Base-by-base conservation (phyloP, 2,329 filamentous ascomycete genomes). In the Colletotrichum nymphaeae region DNA sequence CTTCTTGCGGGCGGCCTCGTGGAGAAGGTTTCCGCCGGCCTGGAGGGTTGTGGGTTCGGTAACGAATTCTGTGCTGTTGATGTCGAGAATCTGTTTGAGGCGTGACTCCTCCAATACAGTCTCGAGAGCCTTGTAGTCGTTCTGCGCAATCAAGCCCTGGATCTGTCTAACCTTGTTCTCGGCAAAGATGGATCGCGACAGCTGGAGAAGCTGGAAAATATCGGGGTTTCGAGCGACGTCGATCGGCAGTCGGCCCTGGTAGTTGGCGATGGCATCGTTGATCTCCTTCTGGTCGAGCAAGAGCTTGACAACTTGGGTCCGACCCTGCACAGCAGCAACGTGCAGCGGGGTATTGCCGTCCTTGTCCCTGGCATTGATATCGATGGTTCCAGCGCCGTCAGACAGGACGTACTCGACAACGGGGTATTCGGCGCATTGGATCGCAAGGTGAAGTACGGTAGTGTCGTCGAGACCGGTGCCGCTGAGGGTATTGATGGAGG, bases 341-440 rank as follows among this genome's bases (percentile, higher is more conserved):
- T 98, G 96, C 65, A 99, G 89, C 26, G 97, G 93, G 1, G 95
- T 98, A 81, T 98, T 99, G 74, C 97, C 97, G 78, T 98, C 96
- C 77, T 93, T 93, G 83, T 99, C 97, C 74, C 94, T 92, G 53
- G 93, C 92, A 82, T 98, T 99, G 81, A 98, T 86, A 79, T 98
- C 95, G 67, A 97, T 86, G 65, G 86, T 85, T 55, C 86, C 87
- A 16, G 86, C 88, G 35, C 93, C 91, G 74, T 94, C 89, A 1
- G 95, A 95, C 56, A 99, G 85, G n/a, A 98, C 93, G 79, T 96
- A 98, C 81, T 99, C 95, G 67, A 99, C 93, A 32, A 99, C 95
- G 24, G 94, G 92, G 62, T 93, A 89, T 81, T 98, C 97, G 63
- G 97, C 96, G 83, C 96, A 98, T 83, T 99, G 97, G 57, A 98